These are phyloP conservation scores for Phalaenopsis aphrodite DNA, from an alignment of 106 monocot species.

Conservation along the genomic window DNA sequence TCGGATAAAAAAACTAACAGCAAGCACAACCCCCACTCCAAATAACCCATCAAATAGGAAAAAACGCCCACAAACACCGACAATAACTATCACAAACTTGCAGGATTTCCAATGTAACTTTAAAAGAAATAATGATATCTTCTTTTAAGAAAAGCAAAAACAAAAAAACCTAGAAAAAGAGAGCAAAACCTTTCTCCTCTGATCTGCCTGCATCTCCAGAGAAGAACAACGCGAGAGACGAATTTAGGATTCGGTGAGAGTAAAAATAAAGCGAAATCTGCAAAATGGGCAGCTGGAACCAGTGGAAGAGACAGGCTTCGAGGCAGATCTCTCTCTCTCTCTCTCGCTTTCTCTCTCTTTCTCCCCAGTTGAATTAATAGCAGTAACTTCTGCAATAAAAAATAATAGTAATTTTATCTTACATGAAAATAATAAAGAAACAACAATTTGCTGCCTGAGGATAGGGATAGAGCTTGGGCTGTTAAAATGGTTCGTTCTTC, in stretches of 20 bases:
- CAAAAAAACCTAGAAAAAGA: background rate
- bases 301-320: background rate
- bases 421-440: too few relatives aligned
- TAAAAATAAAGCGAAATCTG: background rate
- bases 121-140: background rate
- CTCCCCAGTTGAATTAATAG: background rate
- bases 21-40: background rate
- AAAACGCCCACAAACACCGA: background rate
- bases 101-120: background rate
- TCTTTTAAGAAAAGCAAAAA: background rate
- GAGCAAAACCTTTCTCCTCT: background rate
- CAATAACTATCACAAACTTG: background rate
- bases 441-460: too few relatives aligned
- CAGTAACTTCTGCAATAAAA: background rate
- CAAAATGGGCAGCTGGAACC: background rate
- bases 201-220: slow-evolving; percentile 9
- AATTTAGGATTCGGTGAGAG: background rate
- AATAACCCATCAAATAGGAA: background rate
- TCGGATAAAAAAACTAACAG: background rate
- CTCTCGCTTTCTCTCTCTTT: background rate
- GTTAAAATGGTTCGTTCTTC: too few relatives aligned
- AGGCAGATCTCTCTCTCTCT: background rate
- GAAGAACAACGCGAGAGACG: background rate
- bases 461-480: too few relatives aligned
- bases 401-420: too few relatives aligned